phyloP scores from a whole-genome alignment of 352 stramenopile genomes.

The Globisporangium nagaii region DNA sequence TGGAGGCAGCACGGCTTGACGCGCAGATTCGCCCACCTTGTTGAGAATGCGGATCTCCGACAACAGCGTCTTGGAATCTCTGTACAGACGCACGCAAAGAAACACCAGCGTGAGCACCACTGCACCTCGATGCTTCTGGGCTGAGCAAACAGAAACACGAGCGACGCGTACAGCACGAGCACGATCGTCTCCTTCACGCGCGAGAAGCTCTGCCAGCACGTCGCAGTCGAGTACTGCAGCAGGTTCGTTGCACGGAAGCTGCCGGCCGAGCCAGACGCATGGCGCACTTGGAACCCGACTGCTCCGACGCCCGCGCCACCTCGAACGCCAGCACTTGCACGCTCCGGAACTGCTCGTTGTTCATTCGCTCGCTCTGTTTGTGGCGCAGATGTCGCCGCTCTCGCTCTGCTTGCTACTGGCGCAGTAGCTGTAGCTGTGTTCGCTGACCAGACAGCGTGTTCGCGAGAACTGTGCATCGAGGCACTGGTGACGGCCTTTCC shows the following conservation, averaged over 20 bases:
- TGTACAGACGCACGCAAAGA: constrained; percentile 16
- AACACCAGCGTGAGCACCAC: too few relatives aligned
- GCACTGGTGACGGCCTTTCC: background rate
- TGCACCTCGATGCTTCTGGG: background rate
- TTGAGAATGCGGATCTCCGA: constrained; percentile 71
- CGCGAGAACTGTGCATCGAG: background rate
- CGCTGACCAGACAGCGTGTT: too few relatives aligned
- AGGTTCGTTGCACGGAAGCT: constrained; percentile 30
- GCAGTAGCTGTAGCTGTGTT: background rate
- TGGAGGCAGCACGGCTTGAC: too few relatives aligned
- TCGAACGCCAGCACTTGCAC: background rate
- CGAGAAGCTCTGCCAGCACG: constrained; percentile 64
- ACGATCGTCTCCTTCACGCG: constrained; percentile 43
- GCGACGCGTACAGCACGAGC: constrained; percentile 34
- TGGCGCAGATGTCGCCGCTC: background rate
- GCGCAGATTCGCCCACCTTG: constrained; percentile 25
- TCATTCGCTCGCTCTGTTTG: too few relatives aligned
- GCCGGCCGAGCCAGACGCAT: constrained; percentile 26
- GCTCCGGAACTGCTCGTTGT: too few relatives aligned
- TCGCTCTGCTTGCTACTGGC: background rate
- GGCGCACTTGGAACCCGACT: constrained; percentile 35
- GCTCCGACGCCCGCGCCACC: background rate
- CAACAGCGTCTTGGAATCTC: constrained; percentile 56
- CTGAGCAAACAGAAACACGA: background rate
- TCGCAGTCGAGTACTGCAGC: constrained; percentile 41